phyloP scores from a whole-genome alignment of 148 eudicot species.

The Rhododendron ferrugineum region DNA sequence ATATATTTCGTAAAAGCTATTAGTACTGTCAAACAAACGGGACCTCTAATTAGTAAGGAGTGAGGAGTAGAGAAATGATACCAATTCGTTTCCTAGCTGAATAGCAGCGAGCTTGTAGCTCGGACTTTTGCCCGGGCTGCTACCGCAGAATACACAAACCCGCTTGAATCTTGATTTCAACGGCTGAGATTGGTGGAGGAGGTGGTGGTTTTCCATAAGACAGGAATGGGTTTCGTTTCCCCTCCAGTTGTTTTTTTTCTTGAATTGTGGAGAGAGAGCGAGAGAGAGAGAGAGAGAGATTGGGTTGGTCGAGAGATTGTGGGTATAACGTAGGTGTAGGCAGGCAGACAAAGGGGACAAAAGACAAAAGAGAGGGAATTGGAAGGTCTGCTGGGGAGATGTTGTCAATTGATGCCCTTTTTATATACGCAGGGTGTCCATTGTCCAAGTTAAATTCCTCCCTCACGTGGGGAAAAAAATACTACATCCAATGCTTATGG shows the following conservation, averaged over 20 bases:
- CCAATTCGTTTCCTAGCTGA: conserved; percentile 64
- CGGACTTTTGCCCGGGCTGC: conserved; percentile 70
- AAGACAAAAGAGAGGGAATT: neutral
- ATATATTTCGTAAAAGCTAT: neutral
- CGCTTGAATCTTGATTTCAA: conserved; percentile 46
- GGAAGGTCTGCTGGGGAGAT: neutral
- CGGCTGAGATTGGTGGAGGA: neutral
- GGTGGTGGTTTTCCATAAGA: conserved; percentile 12
- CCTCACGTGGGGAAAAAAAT: neutral
- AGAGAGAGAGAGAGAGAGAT: conserved; percentile 5
- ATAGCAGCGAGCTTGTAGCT: conserved; percentile 62
- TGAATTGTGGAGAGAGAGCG: conserved; percentile 6
- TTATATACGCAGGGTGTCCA: neutral
- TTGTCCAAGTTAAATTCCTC: neutral
- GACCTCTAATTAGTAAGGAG: no score
- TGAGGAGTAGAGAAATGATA: conserved; percentile 2
- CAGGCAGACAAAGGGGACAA: neutral
- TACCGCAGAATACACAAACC: conserved; percentile 78
- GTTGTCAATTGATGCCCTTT: neutral
- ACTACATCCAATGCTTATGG: neutral
- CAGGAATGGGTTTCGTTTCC: neutral
- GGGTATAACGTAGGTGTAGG: neutral
- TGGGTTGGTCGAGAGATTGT: neutral
- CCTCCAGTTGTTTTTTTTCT: neutral
- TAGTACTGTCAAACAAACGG: neutral